Percentiles rank a stretch among this genome's conserved stretches.
phyloP scores from a whole-genome alignment of 75 land plant species.

The Pinus albicaulis region DNA sequence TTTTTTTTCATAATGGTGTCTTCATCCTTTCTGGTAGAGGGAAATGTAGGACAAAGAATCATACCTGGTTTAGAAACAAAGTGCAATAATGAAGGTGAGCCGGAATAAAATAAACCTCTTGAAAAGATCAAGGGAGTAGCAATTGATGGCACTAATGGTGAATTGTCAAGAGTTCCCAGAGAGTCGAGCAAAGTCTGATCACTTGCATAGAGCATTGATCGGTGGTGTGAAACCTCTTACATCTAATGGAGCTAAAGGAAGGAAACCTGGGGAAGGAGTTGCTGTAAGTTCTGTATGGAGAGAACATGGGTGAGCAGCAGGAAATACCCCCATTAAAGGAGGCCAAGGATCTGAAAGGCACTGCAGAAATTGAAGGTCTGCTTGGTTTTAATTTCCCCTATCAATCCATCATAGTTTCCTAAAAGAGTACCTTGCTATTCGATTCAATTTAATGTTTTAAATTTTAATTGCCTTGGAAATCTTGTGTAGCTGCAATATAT shows the following conservation, averaged over 20 bases:
- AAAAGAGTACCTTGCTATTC: not conserved
- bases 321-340: conserved; percentile 47
- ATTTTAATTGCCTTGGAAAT: not conserved
- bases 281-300: conserved; percentile 61
- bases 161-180: conserved; percentile 17
- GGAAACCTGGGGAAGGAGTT: conserved; percentile 29
- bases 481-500: not conserved
- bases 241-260: conserved; percentile 22
- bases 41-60: conserved; percentile 13
- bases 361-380: conserved; percentile 83
- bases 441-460: not conserved
- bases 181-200: conserved; percentile 30
- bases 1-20: not conserved
- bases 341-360: conserved; percentile 80
- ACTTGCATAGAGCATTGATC: conserved; percentile 15
- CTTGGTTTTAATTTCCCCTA: not conserved
- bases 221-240: conserved; percentile 25
- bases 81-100: conserved; percentile 30
- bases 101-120: conserved; percentile 24
- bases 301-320: conserved; percentile 37
- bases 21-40: conserved; percentile 10
- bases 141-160: conserved; percentile 14
- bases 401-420: not conserved
- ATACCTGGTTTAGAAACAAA: not conserved
- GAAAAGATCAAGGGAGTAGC: conserved; percentile 34